phyloP scores from a whole-genome alignment of 1,139 yeast genomes.

The Scheffersomyces titani region DNA sequence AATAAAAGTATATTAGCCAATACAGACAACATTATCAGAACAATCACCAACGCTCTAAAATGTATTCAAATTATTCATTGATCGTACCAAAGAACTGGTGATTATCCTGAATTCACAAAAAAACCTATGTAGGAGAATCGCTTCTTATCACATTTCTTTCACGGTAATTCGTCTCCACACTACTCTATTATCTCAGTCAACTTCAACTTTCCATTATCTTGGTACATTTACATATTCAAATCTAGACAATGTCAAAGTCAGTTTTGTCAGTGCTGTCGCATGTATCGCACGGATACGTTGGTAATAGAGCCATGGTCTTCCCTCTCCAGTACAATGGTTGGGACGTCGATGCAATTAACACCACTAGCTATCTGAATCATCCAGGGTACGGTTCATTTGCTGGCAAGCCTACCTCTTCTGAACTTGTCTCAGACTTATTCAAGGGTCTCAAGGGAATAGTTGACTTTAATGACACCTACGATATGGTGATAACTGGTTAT shows the following conservation, averaged over 20 bases:
- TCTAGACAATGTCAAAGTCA: neutral
- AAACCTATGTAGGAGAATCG: neutral
- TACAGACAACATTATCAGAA: neutral
- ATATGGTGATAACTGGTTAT: slow-evolving; percentile 72
- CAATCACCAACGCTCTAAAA: no score
- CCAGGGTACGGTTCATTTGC: slow-evolving; percentile 69
- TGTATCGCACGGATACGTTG: slow-evolving; percentile 68
- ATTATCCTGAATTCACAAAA: no score
- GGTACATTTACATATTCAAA: neutral
- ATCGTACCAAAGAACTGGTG: neutral
- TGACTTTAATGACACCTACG: slow-evolving; percentile 40
- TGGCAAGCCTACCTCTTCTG: slow-evolving; percentile 16
- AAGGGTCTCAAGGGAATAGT: slow-evolving; percentile 25
- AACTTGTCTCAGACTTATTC: slow-evolving; percentile 21
- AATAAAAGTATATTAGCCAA: neutral
- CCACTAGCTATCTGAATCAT: slow-evolving; percentile 81
- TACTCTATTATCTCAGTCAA: neutral
- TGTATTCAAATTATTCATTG: neutral
- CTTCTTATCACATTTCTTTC: neutral
- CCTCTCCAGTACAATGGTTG: slow-evolving; percentile 79
- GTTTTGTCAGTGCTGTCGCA: slow-evolving; percentile 63
- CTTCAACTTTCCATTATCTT: neutral
- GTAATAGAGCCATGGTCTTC: slow-evolving; percentile 46
- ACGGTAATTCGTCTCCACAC: neutral
- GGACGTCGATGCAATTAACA: slow-evolving; percentile 82